These are phyloP conservation scores for Trichocomaceae sp. DNA, from an alignment of 2,329 filamentous ascomycete species.

Conservation along the genomic window DNA sequence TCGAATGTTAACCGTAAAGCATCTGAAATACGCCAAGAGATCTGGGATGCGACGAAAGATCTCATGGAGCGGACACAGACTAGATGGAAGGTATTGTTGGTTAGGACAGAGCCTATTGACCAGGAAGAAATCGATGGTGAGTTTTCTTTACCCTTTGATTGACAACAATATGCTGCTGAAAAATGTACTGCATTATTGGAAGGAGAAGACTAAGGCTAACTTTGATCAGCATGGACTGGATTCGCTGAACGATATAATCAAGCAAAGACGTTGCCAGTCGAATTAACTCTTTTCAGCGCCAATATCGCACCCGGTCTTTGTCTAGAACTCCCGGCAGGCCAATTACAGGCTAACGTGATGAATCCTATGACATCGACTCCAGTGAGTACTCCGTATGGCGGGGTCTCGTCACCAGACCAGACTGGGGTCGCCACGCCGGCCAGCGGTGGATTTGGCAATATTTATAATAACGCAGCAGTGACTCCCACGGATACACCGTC, in stretches of 20 bases:
- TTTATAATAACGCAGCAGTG: slow-evolving; percentile 18
- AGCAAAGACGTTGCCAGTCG: slow-evolving; percentile 25
- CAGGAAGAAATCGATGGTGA: slow-evolving; percentile 46
- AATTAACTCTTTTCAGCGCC: slow-evolving; percentile 32
- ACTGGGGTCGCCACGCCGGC: slow-evolving; percentile 34
- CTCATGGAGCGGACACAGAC: slow-evolving; percentile 48
- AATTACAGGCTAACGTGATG: slow-evolving; percentile 28
- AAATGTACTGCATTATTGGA: neutral
- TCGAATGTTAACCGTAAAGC: slow-evolving; percentile 31
- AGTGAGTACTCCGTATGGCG: slow-evolving; percentile 34
- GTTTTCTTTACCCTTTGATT: slow-evolving; percentile 4
- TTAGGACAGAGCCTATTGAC: slow-evolving; percentile 47
- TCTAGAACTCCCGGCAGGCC: slow-evolving; percentile 28
- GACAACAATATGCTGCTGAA: neutral
- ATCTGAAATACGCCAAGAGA: slow-evolving; percentile 48
- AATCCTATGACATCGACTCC: slow-evolving; percentile 32
- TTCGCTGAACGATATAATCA: slow-evolving; percentile 36
- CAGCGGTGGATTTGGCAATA: slow-evolving; percentile 30
- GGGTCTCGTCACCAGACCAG: slow-evolving; percentile 38
- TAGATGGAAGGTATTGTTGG: slow-evolving; percentile 52
- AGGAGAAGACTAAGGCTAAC: slow-evolving; percentile 11
- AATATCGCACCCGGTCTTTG: slow-evolving; percentile 30
- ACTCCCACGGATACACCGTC: slow-evolving; percentile 28
- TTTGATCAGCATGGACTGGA: slow-evolving; percentile 29
- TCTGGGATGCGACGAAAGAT: slow-evolving; percentile 52